phyloP scores from a whole-genome alignment of 768 basidiomycete genomes.

The Leccinum longicurvipes region DNA sequence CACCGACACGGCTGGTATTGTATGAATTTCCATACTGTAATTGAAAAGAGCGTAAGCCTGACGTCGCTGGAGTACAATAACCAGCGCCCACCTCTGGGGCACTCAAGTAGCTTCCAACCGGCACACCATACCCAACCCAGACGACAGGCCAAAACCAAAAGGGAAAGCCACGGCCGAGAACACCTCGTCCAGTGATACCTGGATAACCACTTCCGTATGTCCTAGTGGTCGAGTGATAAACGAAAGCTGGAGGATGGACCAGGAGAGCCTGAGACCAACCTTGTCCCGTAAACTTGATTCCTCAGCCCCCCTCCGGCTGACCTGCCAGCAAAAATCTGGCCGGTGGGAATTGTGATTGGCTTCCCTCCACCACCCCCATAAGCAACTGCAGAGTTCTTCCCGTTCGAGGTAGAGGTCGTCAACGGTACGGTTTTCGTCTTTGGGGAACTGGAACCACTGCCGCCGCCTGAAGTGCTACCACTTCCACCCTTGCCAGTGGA shows the following conservation, averaged over 20 bases:
- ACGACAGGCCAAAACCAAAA: slow-evolving; percentile 66
- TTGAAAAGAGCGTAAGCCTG: slow-evolving; percentile 10
- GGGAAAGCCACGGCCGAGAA: slow-evolving; percentile 51
- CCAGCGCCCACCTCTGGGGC: slow-evolving; percentile 38
- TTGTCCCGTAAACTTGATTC: slow-evolving; percentile 40
- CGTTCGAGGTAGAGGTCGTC: slow-evolving; percentile 14
- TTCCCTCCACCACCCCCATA: slow-evolving; percentile 35
- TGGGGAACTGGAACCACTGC: slow-evolving; percentile 3
- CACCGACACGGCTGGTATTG: slow-evolving; percentile 51
- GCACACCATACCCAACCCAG: slow-evolving; percentile 38
- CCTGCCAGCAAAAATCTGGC: slow-evolving; percentile 47
- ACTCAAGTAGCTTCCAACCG: slow-evolving; percentile 33
- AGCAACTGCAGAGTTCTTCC: slow-evolving; percentile 26
- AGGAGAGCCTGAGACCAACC: slow-evolving; percentile 34
- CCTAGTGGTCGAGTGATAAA: slow-evolving; percentile 27
- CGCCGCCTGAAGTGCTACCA: background rate
- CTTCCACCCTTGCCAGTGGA: slow-evolving; percentile 3
- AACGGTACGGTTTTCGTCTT: slow-evolving; percentile 20
- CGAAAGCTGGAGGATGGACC: background rate
- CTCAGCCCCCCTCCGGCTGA: slow-evolving; percentile 52
- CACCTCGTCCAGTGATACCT: slow-evolving; percentile 42
- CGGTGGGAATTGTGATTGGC: slow-evolving; percentile 37
- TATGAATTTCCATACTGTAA: slow-evolving; percentile 43
- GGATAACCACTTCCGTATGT: slow-evolving; percentile 66
- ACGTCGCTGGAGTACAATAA: background rate